Base-by-base conservation (phyloP, 805 yeast species). In the Huiozyma sinensis region DNA sequence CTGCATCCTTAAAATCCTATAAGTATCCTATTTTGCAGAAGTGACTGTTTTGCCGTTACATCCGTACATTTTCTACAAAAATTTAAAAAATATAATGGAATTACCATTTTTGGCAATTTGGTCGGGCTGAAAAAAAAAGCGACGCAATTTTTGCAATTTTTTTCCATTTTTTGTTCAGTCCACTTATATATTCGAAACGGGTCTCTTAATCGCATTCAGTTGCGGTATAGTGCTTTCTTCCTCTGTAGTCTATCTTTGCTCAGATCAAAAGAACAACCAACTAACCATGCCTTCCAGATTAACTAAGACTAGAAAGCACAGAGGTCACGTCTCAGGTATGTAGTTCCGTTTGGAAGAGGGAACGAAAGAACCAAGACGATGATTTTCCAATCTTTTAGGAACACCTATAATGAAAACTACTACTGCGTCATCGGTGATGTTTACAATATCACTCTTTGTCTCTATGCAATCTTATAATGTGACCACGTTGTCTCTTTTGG, bases 281-380 rank as follows among this genome's bases (percentile, higher is more conserved):
- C 46, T 53, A 57, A 73, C 70, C 71, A 89, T 89, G 97, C 97
- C 97, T 73, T 85, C 97, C 81, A 88, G 97, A 86, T 82, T 86
- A 71, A 84, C 95, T 69, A 89, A 92, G 76, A 92, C 97, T 76
- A 88, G 99, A 85, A 92, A 92, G 81, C 96, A 87, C 84, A 88
- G 99, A 85, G 99, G 99, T 78, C 83, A 92, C 95, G 97, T 92
- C 75, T 86, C 97, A 71, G 95, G 94, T 85, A 84, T 78, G 94
- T 63, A 63, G 53, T 62, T 63, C 66, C 64, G 50, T 52, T 50
- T 57, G 62, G 62, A 58, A 56, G 61, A 63, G 62, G 65, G 66
- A 63, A 62, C 50, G 67, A 63, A 63, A 63, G 67, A 63, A 63
- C 67, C 67, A 63, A 63, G 67, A 57, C 61, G 57, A 54, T 53